Evolutionary conservation across 371 early-diverging fungal species (phyloP), one percentile per base, ranked within the genome.

Genomic region (Phascolomyces articulosus): DNA sequence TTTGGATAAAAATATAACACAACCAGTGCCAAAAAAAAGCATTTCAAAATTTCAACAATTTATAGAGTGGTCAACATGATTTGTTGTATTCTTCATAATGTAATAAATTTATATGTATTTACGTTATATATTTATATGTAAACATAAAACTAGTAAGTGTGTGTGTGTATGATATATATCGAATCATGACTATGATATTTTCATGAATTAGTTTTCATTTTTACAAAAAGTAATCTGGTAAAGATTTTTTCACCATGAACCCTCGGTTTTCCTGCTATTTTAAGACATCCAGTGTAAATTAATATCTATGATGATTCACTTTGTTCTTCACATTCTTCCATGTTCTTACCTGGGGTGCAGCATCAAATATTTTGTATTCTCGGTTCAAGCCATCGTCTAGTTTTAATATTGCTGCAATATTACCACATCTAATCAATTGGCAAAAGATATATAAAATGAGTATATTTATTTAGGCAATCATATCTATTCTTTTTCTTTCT

Each of bases 401-500:
- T 79, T 98, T 93, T 68, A 99, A 84, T 67, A 99, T 96, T 0
- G 99, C 96, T 9, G 99, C 99, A 6, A 99, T 92, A 74, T 99
- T 99, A 7, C 99, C 99, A 75, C 99, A 99, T 73, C 98, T 80
- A 63, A 44, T 38, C 38, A 2, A n/a, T n/a, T n/a, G n/a, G n/a
- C n/a, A 34, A 47, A 47, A 61, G 4, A 31, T 40, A 44, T 11
- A 9, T n/a, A 38, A 13, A 6, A 41, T 41, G n/a, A 6, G 44
- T 44, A n/a, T n/a, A n/a, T n/a, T n/a, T n/a, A n/a, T n/a, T n/a
- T n/a, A n/a, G n/a, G n/a, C n/a, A n/a, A n/a, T n/a, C n/a, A n/a
- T n/a, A n/a, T n/a, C n/a, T 44, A 44, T 13, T 44, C 34, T 34
- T 31, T 41, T 11, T 41, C 41, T 41, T n/a, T 44, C 16, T 44